Base-by-base conservation (phyloP, 2,329 filamentous ascomycete species). In the Alternaria brassicicola region DNA sequence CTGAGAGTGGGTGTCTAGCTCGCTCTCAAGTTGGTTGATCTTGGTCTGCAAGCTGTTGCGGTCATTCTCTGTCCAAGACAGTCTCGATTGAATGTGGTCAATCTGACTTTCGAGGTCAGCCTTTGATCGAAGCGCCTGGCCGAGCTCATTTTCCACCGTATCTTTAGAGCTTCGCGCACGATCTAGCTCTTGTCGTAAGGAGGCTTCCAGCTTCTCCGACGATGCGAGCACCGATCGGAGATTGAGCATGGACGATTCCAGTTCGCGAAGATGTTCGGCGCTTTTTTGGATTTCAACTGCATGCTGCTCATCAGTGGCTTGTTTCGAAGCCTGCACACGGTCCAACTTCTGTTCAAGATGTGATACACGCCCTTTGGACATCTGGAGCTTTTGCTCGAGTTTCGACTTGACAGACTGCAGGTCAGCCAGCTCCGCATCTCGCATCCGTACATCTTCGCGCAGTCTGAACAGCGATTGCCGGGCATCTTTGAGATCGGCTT, bases 221-320 rank as follows among this genome's bases (percentile, higher is more conserved):
- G 63, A 57, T 13, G 52, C 55, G 21, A 72, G 39, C 2, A 58
- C 52, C 12, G 59, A 57, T 19, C 59, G 63, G 2, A 72, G 63
- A 26, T 51, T 55, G 9, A 56, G 30, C 36, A 72, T 59, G 17
- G 72, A 63, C 4, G 63, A 33, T 46, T 70, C 64, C 7, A 73
- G 62, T 31, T 70, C 65, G n/a, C 52, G 62, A n/a, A 72, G 64
- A 12, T 71, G 62, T 26, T 59, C 63, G 9, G 55, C 61, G 45
- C 64, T 69, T n/a, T 61, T 56, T 21, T 48, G 55, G 3, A 61
- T 23, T 6, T 68, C 62, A 12, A 48, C 55, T 6, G 57, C 46
- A 3, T 68, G 56, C 9, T 55, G 59, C 4, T 49, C 21, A 25
- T 72, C 64, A 3, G 45, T 48, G 23, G 63, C 62, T 12, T 47